Percentiles rank a stretch among this genome's conserved stretches.
Conservation (phyloP, 768 basidiomycete species). For the Mycena leptocephala region DNA sequence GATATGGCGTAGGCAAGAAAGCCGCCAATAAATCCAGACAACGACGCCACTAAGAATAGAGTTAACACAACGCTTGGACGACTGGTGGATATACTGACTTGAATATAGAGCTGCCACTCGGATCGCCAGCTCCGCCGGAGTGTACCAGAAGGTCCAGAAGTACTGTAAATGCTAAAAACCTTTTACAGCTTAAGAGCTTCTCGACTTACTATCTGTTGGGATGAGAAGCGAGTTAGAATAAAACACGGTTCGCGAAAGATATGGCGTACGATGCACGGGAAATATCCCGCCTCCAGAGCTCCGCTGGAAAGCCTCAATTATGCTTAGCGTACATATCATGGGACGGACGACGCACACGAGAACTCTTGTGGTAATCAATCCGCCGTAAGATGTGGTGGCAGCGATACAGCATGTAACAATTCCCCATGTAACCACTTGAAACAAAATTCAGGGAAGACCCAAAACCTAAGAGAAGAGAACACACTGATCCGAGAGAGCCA, state of each 20-base stretch:
- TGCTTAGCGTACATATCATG: neutral
- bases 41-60: conserved; percentile 8
- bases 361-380: conserved; percentile 37
- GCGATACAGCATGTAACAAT: conserved; percentile 39
- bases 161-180: conserved; percentile 16
- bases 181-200: neutral
- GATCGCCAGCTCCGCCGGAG: conserved; percentile 38
- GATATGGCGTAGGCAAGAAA: conserved; percentile 41
- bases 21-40: conserved; percentile 40
- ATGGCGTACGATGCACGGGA: conserved; percentile 35
- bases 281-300: conserved; percentile 38
- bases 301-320: conserved; percentile 13
- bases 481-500: conserved; percentile 24
- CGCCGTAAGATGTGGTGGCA: conserved; percentile 35
- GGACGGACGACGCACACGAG: conserved; percentile 20
- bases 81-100: conserved; percentile 14
- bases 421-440: conserved; percentile 40
- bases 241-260: neutral
- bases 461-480: neutral
- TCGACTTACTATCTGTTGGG: conserved; percentile 19
- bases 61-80: neutral
- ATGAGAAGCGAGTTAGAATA: neutral
- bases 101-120: conserved; percentile 41
- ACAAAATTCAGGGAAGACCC: conserved; percentile 7
- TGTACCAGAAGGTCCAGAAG: conserved; percentile 41